A percentile compares a stretch with the other conserved stretches of the same genome.
These are phyloP conservation scores for Aspergillus olivimuriae DNA, from an alignment of 495 filamentous ascomycete species.

Conservation along the genomic window DNA sequence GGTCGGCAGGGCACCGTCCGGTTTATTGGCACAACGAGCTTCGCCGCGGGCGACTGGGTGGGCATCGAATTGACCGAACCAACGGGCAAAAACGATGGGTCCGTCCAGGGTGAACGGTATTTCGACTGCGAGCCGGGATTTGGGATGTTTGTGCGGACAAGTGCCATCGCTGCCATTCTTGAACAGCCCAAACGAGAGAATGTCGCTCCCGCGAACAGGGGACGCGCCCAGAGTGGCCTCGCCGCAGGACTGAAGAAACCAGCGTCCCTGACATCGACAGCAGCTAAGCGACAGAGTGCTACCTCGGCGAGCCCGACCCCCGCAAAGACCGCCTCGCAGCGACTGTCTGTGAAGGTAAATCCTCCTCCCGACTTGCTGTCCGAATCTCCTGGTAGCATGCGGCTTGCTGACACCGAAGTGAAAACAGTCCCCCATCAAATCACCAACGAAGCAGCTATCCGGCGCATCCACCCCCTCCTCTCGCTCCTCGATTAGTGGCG, in stretches of 20 bases:
- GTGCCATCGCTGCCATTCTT: conserved; percentile 51
- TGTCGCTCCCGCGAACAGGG: conserved; percentile 18
- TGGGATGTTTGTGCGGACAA: conserved; percentile 84
- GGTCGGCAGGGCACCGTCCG: conserved; percentile 71
- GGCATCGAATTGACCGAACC: conserved; percentile 81
- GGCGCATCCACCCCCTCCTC: conserved; percentile 51
- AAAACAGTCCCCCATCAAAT: conserved; percentile 66
- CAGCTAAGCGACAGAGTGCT: conserved; percentile 57
- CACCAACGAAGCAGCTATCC: conserved; percentile 70
- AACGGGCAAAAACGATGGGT: conserved; percentile 92
- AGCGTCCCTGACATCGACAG: conserved; percentile 40
- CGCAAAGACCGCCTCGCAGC: conserved; percentile 35
- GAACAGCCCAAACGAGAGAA: conserved; percentile 45
- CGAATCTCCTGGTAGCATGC: neutral
- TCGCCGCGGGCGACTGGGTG: conserved; percentile 79
- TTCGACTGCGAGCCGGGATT: conserved; percentile 74
- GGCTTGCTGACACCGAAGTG: conserved; percentile 7
- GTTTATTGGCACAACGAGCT: conserved; percentile 72
- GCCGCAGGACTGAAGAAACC: conserved; percentile 30
- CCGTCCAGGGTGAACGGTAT: conserved; percentile 82
- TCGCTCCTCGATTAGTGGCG: conserved; percentile 43
- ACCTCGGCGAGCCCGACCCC: conserved; percentile 64
- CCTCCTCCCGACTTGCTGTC: too few relatives aligned
- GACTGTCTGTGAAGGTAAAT: conserved; percentile 58
- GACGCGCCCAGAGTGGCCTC: conserved; percentile 27